phyloP scores from a whole-genome alignment of 495 filamentous ascomycete species.

The Penicillium angulare region DNA sequence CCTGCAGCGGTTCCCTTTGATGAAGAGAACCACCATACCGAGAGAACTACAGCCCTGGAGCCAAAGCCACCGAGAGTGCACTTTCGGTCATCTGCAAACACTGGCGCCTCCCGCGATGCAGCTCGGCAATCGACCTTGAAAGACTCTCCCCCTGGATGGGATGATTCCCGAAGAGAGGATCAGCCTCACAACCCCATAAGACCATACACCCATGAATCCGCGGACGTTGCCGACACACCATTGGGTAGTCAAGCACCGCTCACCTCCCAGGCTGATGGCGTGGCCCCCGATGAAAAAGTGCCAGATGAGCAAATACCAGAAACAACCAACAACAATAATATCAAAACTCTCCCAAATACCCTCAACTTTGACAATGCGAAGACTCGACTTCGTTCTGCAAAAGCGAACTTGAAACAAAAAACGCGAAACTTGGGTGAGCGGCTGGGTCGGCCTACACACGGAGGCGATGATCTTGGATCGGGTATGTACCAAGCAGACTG shows the following conservation, averaged over 20 bases:
- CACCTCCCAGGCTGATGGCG: background rate
- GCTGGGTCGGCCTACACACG: conserved; percentile 20
- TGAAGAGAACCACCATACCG: background rate
- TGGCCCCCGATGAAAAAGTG: background rate
- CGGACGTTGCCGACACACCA: conserved; percentile 8
- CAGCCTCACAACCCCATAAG: conserved; percentile 3
- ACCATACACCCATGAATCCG: conserved; percentile 13
- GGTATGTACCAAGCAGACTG: conserved; percentile 27
- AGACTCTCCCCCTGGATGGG: conserved; percentile 3
- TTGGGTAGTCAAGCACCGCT: background rate
- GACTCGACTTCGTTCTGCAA: background rate
- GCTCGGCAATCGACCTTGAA: background rate
- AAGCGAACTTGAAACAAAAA: conserved; percentile 4
- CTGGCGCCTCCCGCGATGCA: background rate
- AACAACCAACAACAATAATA: background rate
- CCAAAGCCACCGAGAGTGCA: conserved; percentile 12
- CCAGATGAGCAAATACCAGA: background rate
- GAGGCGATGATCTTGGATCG: conserved; percentile 25
- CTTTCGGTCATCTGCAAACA: conserved; percentile 12
- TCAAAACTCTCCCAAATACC: background rate
- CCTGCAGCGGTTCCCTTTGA: background rate
- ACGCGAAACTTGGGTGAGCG: conserved; percentile 5
- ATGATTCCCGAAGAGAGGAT: background rate
- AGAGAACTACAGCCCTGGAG: background rate
- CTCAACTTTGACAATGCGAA: background rate